Evolutionary conservation across 202 grass and related monocot genomes (phyloP), one percentile per base, ranked within the genome.

Genomic region (Musa balbisiana): DNA sequence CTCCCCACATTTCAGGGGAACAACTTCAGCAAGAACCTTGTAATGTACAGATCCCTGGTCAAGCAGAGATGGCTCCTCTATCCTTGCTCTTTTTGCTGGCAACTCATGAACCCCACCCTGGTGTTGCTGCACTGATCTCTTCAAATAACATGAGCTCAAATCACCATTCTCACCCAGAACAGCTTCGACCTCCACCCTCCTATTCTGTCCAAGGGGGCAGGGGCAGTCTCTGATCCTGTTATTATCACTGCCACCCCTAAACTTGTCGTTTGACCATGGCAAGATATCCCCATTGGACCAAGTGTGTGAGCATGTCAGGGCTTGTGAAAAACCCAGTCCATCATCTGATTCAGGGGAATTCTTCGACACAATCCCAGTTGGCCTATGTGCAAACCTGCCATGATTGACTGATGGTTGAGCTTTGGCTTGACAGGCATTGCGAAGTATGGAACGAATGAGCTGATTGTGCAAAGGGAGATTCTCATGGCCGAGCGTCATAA

Each of bases 281-380:
- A 78, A 72, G 63, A 52, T 19, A 73, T 74, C 84, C 73, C 73
- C 79, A 69, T 89, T 81, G 49, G 80, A 80, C 68, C 78, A 80
- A 74, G 79, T 20, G 22, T 63, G 75, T 12, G 19, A 29, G 53
- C 55, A 55, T 55, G 20, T 63, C 60, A 73, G 1, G 56, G 51
- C 24, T 55, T 74, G 79, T 58, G 67, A 79, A 55, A 72, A 86
- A 80, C 6, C 81, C 51, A 77, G n/a, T 63, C 43, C 6, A 52
- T 64, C 24, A 51, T 76, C 74, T 26, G 16, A 29, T 14, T 52
- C n/a, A 64, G 17, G 12, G 27, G 33, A 64, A 49, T 77, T 65
- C 49, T 77, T 77, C 20, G 51, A 64, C 71, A 51, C 54, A 73
- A 68, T 77, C 51, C 75, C 77, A 19, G 55, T 49, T 9, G 73